Evolutionary conservation across 257 asterid genomes (phyloP).

Genomic region (Sherardia arvensis): DNA sequence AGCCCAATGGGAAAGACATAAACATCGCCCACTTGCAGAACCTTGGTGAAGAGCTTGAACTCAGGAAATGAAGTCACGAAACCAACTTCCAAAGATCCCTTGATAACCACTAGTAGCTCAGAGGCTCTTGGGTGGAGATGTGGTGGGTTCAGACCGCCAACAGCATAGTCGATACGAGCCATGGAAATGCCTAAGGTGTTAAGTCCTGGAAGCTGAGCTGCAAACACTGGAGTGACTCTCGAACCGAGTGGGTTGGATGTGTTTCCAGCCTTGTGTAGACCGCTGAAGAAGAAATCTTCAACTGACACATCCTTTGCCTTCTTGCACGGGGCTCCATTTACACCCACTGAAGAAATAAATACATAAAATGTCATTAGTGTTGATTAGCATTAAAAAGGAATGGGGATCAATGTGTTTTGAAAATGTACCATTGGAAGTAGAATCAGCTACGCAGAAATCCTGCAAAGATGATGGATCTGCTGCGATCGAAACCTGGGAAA

Average conservation of each 20-base stretch:
- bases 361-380: too few relatives aligned
- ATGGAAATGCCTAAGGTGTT: not conserved
- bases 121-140: constrained; percentile 9
- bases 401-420: not conserved
- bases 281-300: not conserved
- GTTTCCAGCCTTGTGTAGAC: not conserved
- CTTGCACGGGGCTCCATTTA: not conserved
- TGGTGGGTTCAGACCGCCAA: not conserved
- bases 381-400: too few relatives aligned
- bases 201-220: not conserved
- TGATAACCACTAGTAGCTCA: constrained; percentile 1
- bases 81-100: constrained; percentile 11
- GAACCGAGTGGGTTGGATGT: not conserved
- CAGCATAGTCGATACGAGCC: not conserved
- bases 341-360: not conserved
- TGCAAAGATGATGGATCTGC: not conserved
- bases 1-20: not conserved
- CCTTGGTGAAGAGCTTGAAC: constrained; percentile 1
- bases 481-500: not conserved
- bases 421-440: not conserved
- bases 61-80: constrained; percentile 14
- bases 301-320: not conserved
- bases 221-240: not conserved
- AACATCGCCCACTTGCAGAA: not conserved
- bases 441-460: not conserved